phyloP scores from a whole-genome alignment of 257 asterid species.

The Rehmannia glutinosa region DNA sequence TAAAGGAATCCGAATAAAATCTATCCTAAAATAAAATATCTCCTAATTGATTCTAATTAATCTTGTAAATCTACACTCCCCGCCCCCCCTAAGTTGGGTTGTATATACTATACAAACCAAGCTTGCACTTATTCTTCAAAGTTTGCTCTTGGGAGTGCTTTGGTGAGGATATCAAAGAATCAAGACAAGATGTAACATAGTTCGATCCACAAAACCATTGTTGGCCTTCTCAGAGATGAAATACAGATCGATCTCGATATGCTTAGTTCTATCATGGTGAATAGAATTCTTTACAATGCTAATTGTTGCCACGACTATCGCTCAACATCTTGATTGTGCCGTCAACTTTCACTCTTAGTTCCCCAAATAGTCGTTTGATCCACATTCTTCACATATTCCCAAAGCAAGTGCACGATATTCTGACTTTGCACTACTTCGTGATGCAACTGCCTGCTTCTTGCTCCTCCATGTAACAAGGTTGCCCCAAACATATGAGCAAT shows the following conservation, averaged over 20 bases:
- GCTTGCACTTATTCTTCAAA: no score
- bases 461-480: background rate
- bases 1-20: no score
- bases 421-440: background rate
- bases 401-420: background rate
- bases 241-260: background rate
- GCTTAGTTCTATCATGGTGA: background rate
- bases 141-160: no score
- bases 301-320: background rate
- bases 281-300: background rate
- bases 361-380: background rate
- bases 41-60: no score
- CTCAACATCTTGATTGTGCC: background rate
- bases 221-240: background rate
- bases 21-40: no score
- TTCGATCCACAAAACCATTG: no score
- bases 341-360: no score
- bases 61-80: no score
- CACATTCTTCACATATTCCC: background rate
- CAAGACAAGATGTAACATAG: no score
- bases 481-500: background rate
- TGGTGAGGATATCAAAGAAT: no score
- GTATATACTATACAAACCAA: no score
- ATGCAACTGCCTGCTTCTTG: background rate
- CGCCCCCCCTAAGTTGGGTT: no score